Conservation (phyloP, 257 asterid genomes). For the Nicotiana tomentosiformis region DNA sequence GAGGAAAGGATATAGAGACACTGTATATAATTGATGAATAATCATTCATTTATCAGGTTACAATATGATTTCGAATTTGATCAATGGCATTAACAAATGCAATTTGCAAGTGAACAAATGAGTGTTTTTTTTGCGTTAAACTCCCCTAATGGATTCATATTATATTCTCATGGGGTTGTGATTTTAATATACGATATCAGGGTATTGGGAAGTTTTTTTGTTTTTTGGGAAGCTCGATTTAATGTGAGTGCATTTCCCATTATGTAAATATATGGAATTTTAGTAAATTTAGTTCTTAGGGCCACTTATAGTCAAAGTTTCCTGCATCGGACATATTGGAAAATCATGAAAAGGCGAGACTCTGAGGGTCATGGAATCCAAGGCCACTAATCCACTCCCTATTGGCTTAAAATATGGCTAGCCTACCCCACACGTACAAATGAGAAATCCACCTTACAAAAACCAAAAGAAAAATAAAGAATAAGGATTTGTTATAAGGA, state of each 20-base stretch:
- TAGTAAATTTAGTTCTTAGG: background rate
- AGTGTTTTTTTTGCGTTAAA: too few relatives aligned
- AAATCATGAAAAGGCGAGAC: conserved; percentile 10
- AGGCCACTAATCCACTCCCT: background rate
- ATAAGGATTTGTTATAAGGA: too few relatives aligned
- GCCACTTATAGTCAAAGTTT: background rate
- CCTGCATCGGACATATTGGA: background rate
- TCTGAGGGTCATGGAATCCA: background rate
- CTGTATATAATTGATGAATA: too few relatives aligned
- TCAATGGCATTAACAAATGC: too few relatives aligned
- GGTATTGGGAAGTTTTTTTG: too few relatives aligned
- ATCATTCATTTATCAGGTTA: too few relatives aligned
- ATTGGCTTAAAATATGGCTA: background rate
- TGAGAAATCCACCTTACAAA: background rate
- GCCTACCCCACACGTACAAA: background rate
- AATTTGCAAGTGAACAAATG: too few relatives aligned
- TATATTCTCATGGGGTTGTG: background rate
- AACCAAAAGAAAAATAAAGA: background rate
- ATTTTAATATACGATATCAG: too few relatives aligned
- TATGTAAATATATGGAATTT: background rate
- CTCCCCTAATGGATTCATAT: background rate
- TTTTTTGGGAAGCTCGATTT: too few relatives aligned
- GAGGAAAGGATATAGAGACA: too few relatives aligned
- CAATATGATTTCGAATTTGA: too few relatives aligned
- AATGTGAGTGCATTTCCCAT: too few relatives aligned